A percentile compares a stretch with the other conserved stretches of the same genome.
Conservation (phyloP, 495 filamentous ascomycete genomes). For the Penicillium antarcticum region DNA sequence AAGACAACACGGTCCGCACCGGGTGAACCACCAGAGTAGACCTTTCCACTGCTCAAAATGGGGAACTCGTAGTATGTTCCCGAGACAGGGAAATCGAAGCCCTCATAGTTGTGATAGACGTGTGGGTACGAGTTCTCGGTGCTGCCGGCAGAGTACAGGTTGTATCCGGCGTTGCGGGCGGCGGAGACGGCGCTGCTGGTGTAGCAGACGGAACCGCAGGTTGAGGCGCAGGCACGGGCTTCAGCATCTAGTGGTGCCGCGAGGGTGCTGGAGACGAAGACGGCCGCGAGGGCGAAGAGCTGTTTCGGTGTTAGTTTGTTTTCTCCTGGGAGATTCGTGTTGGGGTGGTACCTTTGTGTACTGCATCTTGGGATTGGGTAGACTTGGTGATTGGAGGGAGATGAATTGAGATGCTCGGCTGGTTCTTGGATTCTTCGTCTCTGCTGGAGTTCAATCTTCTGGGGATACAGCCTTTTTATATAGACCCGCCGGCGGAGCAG, state of each 20-base stretch:
- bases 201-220: conserved; percentile 53
- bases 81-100: conserved; percentile 59
- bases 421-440: not conserved
- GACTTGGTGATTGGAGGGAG: not conserved
- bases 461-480: conserved; percentile 1
- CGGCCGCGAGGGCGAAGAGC: conserved; percentile 22
- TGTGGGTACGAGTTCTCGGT: conserved; percentile 63
- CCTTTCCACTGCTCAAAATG: conserved; percentile 49
- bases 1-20: conserved; percentile 73
- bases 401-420: not conserved
- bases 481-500: not conserved
- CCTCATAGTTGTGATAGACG: conserved; percentile 71
- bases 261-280: conserved; percentile 35
- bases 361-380: conserved; percentile 20
- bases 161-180: conserved; percentile 50
- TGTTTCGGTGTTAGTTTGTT: conserved; percentile 5
- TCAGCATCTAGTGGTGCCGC: conserved; percentile 44
- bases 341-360: conserved; percentile 23
- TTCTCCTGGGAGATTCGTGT: not conserved
- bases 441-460: not conserved
- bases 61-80: conserved; percentile 75
- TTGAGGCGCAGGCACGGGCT: conserved; percentile 46
- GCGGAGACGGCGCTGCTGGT: conserved; percentile 40
- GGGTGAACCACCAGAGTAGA: conserved; percentile 63
- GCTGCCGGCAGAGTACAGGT: conserved; percentile 41